Base-by-base conservation (phyloP, 257 asterid species). In the Solanum pinnatisectum region DNA sequence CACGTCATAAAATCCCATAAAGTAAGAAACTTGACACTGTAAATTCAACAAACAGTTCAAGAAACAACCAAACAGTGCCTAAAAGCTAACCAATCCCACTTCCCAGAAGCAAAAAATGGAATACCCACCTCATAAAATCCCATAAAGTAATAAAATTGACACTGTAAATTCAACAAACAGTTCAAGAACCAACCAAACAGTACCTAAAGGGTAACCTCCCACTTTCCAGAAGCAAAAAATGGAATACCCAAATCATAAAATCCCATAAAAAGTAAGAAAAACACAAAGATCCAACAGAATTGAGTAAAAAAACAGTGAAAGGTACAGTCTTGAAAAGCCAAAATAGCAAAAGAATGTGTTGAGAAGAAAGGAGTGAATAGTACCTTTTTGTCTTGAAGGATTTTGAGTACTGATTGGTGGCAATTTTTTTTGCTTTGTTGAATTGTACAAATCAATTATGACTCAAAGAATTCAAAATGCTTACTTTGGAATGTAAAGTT, bases 211-310 rank as follows among this genome's bases (percentile, higher is more conserved):
- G 25, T 16, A 60, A 73, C 40, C 35, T 65, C 72, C 3, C 72
- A 65, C 72, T 65, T 65, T 30, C 33, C 32, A 14, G 78, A n/a
- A 81, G 42, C 78, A 79, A 33, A 44, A 72, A 68, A 22, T 71
- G 63, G 35, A 59, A 82, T 1, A 22, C 49, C 30, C 87, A 72
- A 11, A 49, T 65, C 40, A 33, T 72, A 87, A 87, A 36, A 88
- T 42, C 86, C 63, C 68, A 27, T 3, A 84, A 78, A 72, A 52
- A 44, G 76, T 23, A 10, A 60, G 23, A 12, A 81, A 77, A 84
- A 70, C 56, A 87, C 87, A 84, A 83, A 85, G 91, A 91, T 91
- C 88, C 87, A 74, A 70, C 86, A 76, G 18, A 89, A 91, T 49
- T 87, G 84, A 85, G 15, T 52, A 13, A 73, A 35, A 72, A 72